Evolutionary conservation across 2,329 filamentous ascomycete species (phyloP).

Genomic region (Thelonectria discophora): DNA sequence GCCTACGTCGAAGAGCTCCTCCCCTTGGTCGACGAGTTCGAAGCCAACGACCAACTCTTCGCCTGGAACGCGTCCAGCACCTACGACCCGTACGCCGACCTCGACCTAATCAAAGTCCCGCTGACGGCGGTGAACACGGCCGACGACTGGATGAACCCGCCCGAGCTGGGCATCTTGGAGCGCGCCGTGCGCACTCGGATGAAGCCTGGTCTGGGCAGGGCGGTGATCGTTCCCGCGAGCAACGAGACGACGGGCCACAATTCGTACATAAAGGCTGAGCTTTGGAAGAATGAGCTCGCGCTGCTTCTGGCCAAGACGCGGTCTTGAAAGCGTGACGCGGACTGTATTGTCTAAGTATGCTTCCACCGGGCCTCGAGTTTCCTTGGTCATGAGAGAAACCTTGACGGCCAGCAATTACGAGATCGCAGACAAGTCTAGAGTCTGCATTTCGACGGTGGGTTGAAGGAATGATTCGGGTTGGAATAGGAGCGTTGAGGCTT

Average conservation of each 20-base stretch:
- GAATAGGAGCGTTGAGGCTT: too few relatives aligned
- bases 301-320: conserved; percentile 26
- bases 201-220: conserved; percentile 12
- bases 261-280: conserved; percentile 26
- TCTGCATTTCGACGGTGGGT: too few relatives aligned
- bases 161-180: conserved; percentile 17
- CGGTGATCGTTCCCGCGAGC: conserved; percentile 6
- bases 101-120: conserved; percentile 19
- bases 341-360: not conserved
- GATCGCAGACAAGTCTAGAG: too few relatives aligned
- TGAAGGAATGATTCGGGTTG: too few relatives aligned
- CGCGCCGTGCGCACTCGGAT: conserved; percentile 8
- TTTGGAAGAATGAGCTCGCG: conserved; percentile 28
- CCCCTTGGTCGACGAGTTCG: not conserved
- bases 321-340: conserved; percentile 6
- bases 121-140: conserved; percentile 28
- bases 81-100: conserved; percentile 7
- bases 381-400: not conserved
- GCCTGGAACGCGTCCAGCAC: conserved; percentile 26
- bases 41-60: conserved; percentile 27
- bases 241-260: conserved; percentile 24
- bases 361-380: not conserved
- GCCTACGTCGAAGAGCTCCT: conserved; percentile 11
- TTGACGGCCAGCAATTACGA: not conserved
- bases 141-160: conserved; percentile 27